Evolutionary conservation across 1,284 basidiomycete genomes (phyloP).

Genomic region (Cutaneotrichosporon mucoides): DNA sequence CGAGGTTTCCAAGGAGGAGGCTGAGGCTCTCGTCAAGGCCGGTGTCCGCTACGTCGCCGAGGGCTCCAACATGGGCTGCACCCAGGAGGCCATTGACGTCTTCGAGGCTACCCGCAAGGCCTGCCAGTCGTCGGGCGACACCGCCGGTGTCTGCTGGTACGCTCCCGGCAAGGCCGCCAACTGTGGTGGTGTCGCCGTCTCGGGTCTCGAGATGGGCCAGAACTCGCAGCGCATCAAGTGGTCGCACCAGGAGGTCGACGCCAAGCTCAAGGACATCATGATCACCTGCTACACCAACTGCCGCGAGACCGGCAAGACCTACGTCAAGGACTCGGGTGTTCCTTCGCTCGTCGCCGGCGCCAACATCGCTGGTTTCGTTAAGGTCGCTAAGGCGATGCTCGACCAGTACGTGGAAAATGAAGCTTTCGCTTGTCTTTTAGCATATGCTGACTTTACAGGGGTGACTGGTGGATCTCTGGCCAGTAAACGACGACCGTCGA

Average conservation of each 20-base stretch:
- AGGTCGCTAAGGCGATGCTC: conserved; percentile 60
- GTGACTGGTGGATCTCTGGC: conserved; percentile 1
- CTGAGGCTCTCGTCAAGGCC: conserved; percentile 64
- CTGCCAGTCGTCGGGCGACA: conserved; percentile 46
- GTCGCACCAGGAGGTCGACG: conserved; percentile 63
- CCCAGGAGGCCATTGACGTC: conserved; percentile 67
- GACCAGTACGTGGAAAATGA: not conserved
- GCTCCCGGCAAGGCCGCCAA: conserved; percentile 70
- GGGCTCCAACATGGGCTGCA: conserved; percentile 72
- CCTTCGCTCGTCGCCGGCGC: conserved; percentile 66
- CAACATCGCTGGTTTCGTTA: conserved; percentile 71
- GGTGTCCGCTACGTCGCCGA: conserved; percentile 72
- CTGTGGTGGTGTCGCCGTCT: conserved; percentile 62
- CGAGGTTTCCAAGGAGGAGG: conserved; percentile 65
- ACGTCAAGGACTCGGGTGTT: conserved; percentile 57
- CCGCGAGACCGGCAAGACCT: conserved; percentile 59
- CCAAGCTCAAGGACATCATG: conserved; percentile 72
- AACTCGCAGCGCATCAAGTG: conserved; percentile 62
- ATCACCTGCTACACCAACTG: conserved; percentile 62
- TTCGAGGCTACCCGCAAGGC: conserved; percentile 63
- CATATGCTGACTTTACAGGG: not conserved
- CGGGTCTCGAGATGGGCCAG: conserved; percentile 73
- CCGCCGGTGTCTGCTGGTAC: conserved; percentile 56
- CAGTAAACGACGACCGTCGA: not conserved
- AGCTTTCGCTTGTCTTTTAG: too few relatives aligned